phyloP scores from a whole-genome alignment of 768 basidiomycete species.

The Gymnopilus dilepis region DNA sequence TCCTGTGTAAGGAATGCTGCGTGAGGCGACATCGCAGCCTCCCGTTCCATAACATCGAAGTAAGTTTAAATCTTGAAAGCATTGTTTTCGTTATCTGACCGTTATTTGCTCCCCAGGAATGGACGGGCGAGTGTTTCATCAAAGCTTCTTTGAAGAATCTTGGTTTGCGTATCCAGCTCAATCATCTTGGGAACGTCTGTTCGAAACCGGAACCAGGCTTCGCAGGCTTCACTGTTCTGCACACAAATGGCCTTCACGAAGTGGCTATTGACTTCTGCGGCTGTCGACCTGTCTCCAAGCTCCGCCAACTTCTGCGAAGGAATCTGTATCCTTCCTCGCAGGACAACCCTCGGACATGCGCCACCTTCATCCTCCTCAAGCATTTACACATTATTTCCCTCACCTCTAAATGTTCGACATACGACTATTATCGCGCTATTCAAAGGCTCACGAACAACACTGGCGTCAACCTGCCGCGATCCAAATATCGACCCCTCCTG shows the following conservation, averaged over 20 bases:
- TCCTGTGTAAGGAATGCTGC: constrained; percentile 8
- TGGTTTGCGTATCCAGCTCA: not conserved
- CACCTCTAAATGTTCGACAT: constrained; percentile 6
- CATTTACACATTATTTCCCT: constrained; percentile 3
- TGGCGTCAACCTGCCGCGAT: constrained; percentile 1
- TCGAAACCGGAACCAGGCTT: not conserved
- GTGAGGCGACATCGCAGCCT: not conserved
- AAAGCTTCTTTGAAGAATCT: not conserved
- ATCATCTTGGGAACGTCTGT: not conserved
- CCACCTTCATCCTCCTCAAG: not conserved
- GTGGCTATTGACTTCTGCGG: constrained; percentile 11
- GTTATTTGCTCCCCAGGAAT: not conserved
- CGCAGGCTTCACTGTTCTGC: not conserved
- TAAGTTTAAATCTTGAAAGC: not conserved
- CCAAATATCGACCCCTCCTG: constrained; percentile 5
- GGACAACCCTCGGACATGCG: not conserved
- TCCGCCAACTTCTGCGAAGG: constrained; percentile 4
- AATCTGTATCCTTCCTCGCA: constrained; percentile 7
- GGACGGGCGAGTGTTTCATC: not conserved
- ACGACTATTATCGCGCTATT: not conserved
- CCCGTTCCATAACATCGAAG: not conserved
- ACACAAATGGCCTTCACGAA: constrained; percentile 12
- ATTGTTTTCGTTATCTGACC: not conserved
- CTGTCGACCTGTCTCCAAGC: not conserved
- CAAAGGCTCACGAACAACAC: constrained; percentile 13